Base-by-base conservation (phyloP, 768 basidiomycete genomes). In the Coprinopsis cinerea region DNA sequence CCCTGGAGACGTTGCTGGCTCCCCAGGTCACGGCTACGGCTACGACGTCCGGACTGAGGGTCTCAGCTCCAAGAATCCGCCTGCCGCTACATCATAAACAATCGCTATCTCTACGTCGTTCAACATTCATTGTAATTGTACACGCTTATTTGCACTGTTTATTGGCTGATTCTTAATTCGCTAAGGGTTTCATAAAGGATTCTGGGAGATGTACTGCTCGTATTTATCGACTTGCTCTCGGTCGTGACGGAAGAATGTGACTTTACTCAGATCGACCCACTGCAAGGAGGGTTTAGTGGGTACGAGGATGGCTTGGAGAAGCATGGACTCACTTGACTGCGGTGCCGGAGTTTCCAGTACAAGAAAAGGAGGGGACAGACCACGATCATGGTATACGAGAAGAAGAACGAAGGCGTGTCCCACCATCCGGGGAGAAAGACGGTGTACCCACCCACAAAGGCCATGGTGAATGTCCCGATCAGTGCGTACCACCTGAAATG, bases 21-120 rank as follows among this genome's bases (percentile, higher is more conserved):
- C 78, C 15, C 67, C 76, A 26, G 77, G 72, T n/a, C 72, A 72
- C 58, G 86, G 85, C 25, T 92, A 92, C 66, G 91, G 88, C 18
- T 92, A 92, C 58, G 83, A 85, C 48, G 57, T 85, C 50, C 87
- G 90, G 41, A 75, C 79, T 25, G 74, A 74, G 53, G 79, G 79
- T 18, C 75, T 69, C 36, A 75, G 64, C 49, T 79, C 85, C 35
- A 68, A 78, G 20, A 72, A 83, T 23, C 74, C 76, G 45, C 74
- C 76, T 47, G 63, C 56, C 41, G 61, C 65, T 36, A 54, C 63
- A 36, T 66, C 57, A 44, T 53, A 46, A 39, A 5, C 37, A 18
- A 18, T 51, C 9, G 51, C 57, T 27, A 54, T 51, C n/a, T 51
- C 54, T 36, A 52, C 57, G 24, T 54, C 49, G 23, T 41, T 52